A percentile compares a stretch with the other conserved stretches of the same genome.
Evolutionary conservation across 495 filamentous ascomycete species (phyloP).

Genomic region (Sordaria brevicollis): DNA sequence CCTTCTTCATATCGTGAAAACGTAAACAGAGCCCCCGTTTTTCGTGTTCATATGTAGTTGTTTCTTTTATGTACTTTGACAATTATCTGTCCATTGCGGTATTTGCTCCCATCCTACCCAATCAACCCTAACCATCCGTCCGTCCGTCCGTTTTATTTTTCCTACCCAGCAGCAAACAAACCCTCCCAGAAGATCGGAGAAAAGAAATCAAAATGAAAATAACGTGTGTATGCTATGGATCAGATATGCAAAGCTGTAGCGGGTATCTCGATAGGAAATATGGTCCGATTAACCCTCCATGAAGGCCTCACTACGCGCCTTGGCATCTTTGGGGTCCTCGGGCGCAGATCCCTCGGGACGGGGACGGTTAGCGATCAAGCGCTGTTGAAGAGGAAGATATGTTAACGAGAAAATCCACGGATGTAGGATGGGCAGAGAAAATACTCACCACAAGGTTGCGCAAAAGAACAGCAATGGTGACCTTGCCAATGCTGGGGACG

Average conservation of each 20-base stretch:
- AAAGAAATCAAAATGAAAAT: not conserved
- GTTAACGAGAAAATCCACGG: not conserved
- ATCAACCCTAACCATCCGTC: not conserved
- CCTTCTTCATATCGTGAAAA: too few species aligned
- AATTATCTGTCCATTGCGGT: not conserved
- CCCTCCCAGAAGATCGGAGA: not conserved
- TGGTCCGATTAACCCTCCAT: constrained; percentile 19
- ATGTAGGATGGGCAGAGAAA: not conserved
- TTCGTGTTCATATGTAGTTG: not conserved
- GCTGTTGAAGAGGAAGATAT: constrained; percentile 9
- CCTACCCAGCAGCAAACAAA: not conserved
- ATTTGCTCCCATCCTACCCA: not conserved
- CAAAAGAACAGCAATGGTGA: constrained; percentile 86
- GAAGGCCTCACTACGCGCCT: constrained; percentile 28
- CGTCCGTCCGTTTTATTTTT: too few species aligned
- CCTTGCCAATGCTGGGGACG: constrained; percentile 92
- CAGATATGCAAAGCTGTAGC: not conserved
- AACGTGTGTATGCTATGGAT: not conserved
- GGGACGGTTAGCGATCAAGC: constrained; percentile 31
- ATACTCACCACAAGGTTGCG: constrained; percentile 73
- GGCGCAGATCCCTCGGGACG: constrained; percentile 15
- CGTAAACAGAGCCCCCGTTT: not conserved
- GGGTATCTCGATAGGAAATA: not conserved
- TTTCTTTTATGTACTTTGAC: not conserved
- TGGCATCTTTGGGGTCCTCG: constrained; percentile 19